Conservation (phyloP, 345 rosid species). For the Brassica juncea region DNA sequence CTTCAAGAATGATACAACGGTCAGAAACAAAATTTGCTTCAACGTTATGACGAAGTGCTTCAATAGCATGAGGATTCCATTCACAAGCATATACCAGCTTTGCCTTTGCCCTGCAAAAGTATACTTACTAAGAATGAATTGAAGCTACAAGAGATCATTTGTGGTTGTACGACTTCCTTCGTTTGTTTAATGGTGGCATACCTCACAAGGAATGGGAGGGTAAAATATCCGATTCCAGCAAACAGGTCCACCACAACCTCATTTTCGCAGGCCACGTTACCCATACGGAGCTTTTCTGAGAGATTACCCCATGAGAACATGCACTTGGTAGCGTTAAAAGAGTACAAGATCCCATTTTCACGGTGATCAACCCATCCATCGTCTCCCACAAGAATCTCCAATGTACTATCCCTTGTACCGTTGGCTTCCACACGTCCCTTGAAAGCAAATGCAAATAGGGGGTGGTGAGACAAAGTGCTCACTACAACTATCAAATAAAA, state of each 20-base stretch:
- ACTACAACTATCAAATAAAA: not conserved
- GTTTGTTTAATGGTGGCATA: slow-evolving; percentile 32
- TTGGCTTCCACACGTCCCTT: slow-evolving; percentile 82
- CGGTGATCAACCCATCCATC: slow-evolving; percentile 88
- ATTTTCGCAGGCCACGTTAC: slow-evolving; percentile 55
- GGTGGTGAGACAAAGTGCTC: not conserved
- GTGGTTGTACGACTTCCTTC: not conserved
- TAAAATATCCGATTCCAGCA: slow-evolving; percentile 93
- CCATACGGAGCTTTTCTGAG: slow-evolving; percentile 95
- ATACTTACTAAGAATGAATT: slow-evolving; percentile 7
- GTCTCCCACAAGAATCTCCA: slow-evolving; percentile 84
- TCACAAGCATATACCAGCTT: slow-evolving; percentile 88
- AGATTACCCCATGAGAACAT: slow-evolving; percentile 99
- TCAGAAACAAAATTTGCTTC: slow-evolving; percentile 71
- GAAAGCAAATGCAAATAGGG: slow-evolving; percentile 9
- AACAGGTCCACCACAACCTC: slow-evolving; percentile 83
- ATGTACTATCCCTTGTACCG: slow-evolving; percentile 77
- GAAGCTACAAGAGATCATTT: slow-evolving; percentile 2
- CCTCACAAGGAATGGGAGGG: slow-evolving; percentile 92
- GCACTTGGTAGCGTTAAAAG: slow-evolving; percentile 90
- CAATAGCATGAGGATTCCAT: slow-evolving; percentile 90
- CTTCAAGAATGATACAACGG: slow-evolving; percentile 78
- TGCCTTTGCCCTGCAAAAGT: slow-evolving; percentile 73
- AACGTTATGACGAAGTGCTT: slow-evolving; percentile 73
- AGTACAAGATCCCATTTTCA: slow-evolving; percentile 85